Evolutionary conservation across 2,329 filamentous ascomycete species (phyloP), one percentile per base, ranked within the genome.

Genomic region (Fonsecaea erecta): DNA sequence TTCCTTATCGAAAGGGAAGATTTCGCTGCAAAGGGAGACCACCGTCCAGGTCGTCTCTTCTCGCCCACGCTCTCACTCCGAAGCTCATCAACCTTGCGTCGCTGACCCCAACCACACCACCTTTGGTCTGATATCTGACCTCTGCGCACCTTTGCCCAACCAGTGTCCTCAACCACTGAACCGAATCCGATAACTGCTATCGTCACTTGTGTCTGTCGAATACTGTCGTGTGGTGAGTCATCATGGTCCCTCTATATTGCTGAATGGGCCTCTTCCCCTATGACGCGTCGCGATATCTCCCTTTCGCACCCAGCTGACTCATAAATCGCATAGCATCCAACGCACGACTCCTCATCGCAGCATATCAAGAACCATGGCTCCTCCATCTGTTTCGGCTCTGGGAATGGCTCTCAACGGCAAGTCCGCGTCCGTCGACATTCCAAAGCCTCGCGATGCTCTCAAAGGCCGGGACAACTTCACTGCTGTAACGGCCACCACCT

Each of bases 361-460:
- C 64, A 56, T 56, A 62, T 43, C 68, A 70, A 60, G 71, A 80
- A 73, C 73, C 6, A 82, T 82, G 80, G 78, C 79, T 77, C 72
- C 76, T 71, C 75, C 64, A 76, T 71, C 73, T 60, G 74, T 73
- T 61, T 82, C 80, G 72, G 81, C 77, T 76, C 80, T 82, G 71
- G 80, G 78, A 65, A 79, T 82, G 77, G 81, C 80, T 71, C 77
- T 82, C 73, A 80, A 80, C 76, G 78, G 78, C 75, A 82, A 80
- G 76, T 81, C 80, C 67, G 79, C 78, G 64, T 82, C 78, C 48
- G 77, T 83, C 71, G 79, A 82, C 70, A 82, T 82, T 64, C 80
- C 80, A 68, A 79, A 80, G 70, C 76, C 78, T 61, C 79, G 78
- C 68, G 74, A 75, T 64, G 72, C 72, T 55, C 72, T 72, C 66